A percentile compares a stretch with the other conserved stretches of the same genome.
Conservation (phyloP, 1,139 yeast genomes). For the Hemisphaericaspora xylanilytica region DNA sequence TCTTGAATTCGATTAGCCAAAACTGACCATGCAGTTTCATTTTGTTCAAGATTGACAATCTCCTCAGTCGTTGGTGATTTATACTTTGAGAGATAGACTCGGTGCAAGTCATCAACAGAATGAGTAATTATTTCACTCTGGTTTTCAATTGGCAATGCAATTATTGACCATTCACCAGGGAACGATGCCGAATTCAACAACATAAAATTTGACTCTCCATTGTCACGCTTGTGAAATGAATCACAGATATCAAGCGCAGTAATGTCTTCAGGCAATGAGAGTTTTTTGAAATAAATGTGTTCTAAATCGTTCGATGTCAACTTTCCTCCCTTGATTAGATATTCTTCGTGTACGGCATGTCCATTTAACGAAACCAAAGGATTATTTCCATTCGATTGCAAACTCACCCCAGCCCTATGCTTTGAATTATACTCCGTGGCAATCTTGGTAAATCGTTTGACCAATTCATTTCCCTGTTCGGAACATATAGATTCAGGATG, state of each 20-base stretch:
- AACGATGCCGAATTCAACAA: slow-evolving; percentile 70
- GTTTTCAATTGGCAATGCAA: slow-evolving; percentile 62
- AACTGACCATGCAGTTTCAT: slow-evolving; percentile 22
- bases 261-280: slow-evolving; percentile 16
- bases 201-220: slow-evolving; percentile 39
- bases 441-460: slow-evolving; percentile 59
- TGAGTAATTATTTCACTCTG: slow-evolving; percentile 64
- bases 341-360: slow-evolving; percentile 15
- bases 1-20: slow-evolving; percentile 24
- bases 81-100: slow-evolving; percentile 20
- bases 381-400: slow-evolving; percentile 1
- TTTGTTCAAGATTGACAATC: slow-evolving; percentile 4
- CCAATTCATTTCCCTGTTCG: slow-evolving; percentile 53
- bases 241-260: slow-evolving; percentile 53
- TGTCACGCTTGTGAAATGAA: slow-evolving; percentile 18
- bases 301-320: slow-evolving; percentile 6
- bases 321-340: slow-evolving; percentile 12
- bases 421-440: slow-evolving; percentile 42
- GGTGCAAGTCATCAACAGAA: slow-evolving; percentile 44
- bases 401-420: slow-evolving; percentile 12
- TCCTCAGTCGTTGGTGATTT: slow-evolving; percentile 12
- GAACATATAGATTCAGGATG: slow-evolving; percentile 97
- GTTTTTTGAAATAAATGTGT: slow-evolving; percentile 17
- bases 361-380: slow-evolving; percentile 6
- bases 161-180: slow-evolving; percentile 87